These are phyloP conservation scores for Bidens hawaiensis DNA, from an alignment of 140 eudicot species.

Conservation along the genomic window DNA sequence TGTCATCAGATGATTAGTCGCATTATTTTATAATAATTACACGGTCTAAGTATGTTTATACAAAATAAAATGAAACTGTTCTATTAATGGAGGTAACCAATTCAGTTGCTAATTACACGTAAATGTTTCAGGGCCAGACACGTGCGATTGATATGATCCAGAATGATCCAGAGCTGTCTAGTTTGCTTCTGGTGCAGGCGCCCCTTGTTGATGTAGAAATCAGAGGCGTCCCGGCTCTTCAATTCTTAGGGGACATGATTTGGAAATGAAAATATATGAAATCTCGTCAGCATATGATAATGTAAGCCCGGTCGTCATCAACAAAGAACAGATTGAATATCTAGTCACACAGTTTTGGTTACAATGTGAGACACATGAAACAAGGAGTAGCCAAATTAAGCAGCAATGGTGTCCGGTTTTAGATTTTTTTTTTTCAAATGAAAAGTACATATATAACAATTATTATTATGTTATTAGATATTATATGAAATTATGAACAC, in stretches of 20 bases:
- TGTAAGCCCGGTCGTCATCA: slow-evolving; percentile 8
- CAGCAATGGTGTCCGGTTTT: not conserved
- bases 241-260: slow-evolving; percentile 84
- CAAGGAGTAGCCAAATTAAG: slow-evolving; percentile 9
- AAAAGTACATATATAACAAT: too few relatives aligned
- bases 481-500: too few relatives aligned
- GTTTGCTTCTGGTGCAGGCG: slow-evolving; percentile 68
- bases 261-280: slow-evolving; percentile 56
- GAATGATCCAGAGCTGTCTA: slow-evolving; percentile 64
- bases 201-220: slow-evolving; percentile 97
- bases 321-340: not conserved
- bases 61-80: not conserved
- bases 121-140: slow-evolving; percentile 69
- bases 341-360: slow-evolving; percentile 18
- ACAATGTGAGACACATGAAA: slow-evolving; percentile 1
- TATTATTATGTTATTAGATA: too few relatives aligned
- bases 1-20: too few relatives aligned
- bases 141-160: slow-evolving; percentile 71
- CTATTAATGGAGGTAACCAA: not conserved
- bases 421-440: too few relatives aligned
- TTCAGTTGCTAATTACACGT: not conserved
- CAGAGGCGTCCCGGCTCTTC: slow-evolving; percentile 98
- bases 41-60: too few relatives aligned
- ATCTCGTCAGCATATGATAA: slow-evolving; percentile 13
- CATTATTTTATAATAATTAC: too few relatives aligned